Evolutionary conservation across 2,329 filamentous ascomycete genomes (phyloP).

Genomic region (Neofusicoccum laricinum): DNA sequence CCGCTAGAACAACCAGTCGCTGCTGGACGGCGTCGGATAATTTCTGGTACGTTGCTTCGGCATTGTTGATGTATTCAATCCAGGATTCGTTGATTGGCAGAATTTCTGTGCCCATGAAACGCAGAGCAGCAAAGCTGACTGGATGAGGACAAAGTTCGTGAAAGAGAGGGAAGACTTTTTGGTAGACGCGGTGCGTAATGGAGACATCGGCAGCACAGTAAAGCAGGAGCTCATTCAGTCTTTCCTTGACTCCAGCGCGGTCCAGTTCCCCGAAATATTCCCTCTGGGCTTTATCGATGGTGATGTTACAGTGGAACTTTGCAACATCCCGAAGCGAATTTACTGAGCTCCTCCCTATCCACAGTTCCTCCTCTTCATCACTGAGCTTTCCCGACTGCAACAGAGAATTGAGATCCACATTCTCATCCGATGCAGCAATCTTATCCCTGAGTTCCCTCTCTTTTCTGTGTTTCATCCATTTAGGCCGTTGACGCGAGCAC

Average conservation of each 20-base stretch:
- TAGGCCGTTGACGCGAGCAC: slow-evolving; percentile 94
- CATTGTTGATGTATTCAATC: slow-evolving; percentile 78
- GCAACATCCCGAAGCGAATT: slow-evolving; percentile 95
- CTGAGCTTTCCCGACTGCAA: slow-evolving; percentile 64
- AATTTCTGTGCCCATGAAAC: slow-evolving; percentile 91
- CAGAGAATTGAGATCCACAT: slow-evolving; percentile 67
- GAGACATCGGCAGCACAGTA: slow-evolving; percentile 95
- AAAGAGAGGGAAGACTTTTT: slow-evolving; percentile 88
- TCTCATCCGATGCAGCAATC: slow-evolving; percentile 68
- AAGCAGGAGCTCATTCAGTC: slow-evolving; percentile 78
- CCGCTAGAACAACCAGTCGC: slow-evolving; percentile 68
- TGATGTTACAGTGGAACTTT: slow-evolving; percentile 89
- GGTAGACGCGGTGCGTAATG: slow-evolving; percentile 90
- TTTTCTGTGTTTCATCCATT: slow-evolving; percentile 97
- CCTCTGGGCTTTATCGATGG: slow-evolving; percentile 83
- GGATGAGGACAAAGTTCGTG: slow-evolving; percentile 89
- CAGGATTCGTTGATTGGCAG: slow-evolving; percentile 85
- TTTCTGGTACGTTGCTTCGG: slow-evolving; percentile 78
- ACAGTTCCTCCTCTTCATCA: slow-evolving; percentile 90
- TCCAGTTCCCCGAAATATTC: slow-evolving; percentile 84
- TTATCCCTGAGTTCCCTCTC: slow-evolving; percentile 79
- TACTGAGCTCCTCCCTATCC: slow-evolving; percentile 91
- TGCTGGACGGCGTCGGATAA: slow-evolving; percentile 75
- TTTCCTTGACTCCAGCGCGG: slow-evolving; percentile 64
- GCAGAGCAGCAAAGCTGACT: slow-evolving; percentile 90